These are phyloP conservation scores for Vaccinium macrocarpon DNA, from an alignment of 148 eudicot genomes.

Conservation along the genomic window DNA sequence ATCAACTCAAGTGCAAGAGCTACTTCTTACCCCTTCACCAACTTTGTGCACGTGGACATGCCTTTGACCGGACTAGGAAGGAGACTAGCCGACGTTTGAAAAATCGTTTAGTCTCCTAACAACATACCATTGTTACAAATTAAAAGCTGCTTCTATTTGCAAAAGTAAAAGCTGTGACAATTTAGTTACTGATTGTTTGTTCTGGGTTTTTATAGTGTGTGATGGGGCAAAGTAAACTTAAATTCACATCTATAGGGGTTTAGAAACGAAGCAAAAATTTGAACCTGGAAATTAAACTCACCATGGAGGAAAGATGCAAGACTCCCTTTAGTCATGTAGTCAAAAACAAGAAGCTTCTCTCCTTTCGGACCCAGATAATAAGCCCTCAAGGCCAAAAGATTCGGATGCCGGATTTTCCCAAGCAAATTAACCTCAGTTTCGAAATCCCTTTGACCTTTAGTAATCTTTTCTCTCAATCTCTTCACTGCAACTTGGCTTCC, in stretches of 20 bases:
- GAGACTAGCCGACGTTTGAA: too few relatives aligned
- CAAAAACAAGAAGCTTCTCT: constrained; percentile 93
- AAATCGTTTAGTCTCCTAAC: too few relatives aligned
- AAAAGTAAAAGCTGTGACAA: background rate
- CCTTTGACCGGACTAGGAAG: too few relatives aligned
- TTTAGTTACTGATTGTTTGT: background rate
- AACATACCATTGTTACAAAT: too few relatives aligned
- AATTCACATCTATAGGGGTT: background rate
- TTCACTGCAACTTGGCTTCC: constrained; percentile 84
- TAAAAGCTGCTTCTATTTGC: background rate
- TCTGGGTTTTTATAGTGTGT: background rate
- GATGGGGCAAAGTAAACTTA: background rate
- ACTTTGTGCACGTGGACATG: background rate
- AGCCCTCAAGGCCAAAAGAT: constrained; percentile 88
- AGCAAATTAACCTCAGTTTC: constrained; percentile 76
- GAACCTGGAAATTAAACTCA: constrained; percentile 19
- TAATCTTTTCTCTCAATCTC: constrained; percentile 75
- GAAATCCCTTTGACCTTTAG: constrained; percentile 70
- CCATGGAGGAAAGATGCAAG: constrained; percentile 77
- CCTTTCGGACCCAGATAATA: constrained; percentile 90
- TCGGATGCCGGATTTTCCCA: constrained; percentile 76
- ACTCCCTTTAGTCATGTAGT: constrained; percentile 80
- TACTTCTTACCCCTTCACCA: background rate
- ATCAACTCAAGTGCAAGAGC: background rate
- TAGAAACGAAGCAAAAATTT: background rate